Evolutionary conservation across 2,329 filamentous ascomycete species (phyloP), one percentile per base, ranked within the genome.

Genomic region (Fusarium anthophilum): DNA sequence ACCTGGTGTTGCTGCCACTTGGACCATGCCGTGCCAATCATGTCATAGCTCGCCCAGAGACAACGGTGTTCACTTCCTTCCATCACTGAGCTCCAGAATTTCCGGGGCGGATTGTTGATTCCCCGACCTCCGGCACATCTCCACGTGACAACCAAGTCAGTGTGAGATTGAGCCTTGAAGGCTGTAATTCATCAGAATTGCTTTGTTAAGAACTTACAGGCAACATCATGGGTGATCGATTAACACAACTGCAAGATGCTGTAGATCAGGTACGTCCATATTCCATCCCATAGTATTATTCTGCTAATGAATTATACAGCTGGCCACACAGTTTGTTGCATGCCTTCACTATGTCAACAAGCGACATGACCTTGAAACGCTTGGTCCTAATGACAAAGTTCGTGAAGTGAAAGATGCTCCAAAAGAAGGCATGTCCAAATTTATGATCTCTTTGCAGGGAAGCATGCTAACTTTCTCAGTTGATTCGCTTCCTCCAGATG

Each of bases 181-280:
- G 44, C 20, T 22, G 28, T 30, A 24, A 24, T 48, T 35, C 37
- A 50, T 48, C 24, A 22, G 32, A 38, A n/a, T 24, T 54, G 43
- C 28, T 54, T 59, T 65, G 45, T 63, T 45, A 18, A 51, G 62
- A 53, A 60, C 15, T 45, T 22, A 67, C 55, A 66, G 38, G 47
- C 30, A 50, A n/a, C 72, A 82, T 73, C 12, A 94, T 94, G 91
- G 88, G 89, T 35, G 94, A 97, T 80, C 87, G 92, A 71, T 87
- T 97, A 66, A 96, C 94, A 3, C 94, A 96, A 82, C 87, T 96
- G 66, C 94, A 97, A 83, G 93, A 96, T 84, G 92, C 93, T 82
- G 90, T 96, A 69, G 94, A 96, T 79, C 91, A 95, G 87, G 93
- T 94, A 84, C 39, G 82, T 32, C 7, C 5, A 43, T 12, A 10